Evolutionary conservation across 2,329 filamentous ascomycete species (phyloP), one percentile per base, ranked within the genome.

Genomic region (Penicillium decumbens): DNA sequence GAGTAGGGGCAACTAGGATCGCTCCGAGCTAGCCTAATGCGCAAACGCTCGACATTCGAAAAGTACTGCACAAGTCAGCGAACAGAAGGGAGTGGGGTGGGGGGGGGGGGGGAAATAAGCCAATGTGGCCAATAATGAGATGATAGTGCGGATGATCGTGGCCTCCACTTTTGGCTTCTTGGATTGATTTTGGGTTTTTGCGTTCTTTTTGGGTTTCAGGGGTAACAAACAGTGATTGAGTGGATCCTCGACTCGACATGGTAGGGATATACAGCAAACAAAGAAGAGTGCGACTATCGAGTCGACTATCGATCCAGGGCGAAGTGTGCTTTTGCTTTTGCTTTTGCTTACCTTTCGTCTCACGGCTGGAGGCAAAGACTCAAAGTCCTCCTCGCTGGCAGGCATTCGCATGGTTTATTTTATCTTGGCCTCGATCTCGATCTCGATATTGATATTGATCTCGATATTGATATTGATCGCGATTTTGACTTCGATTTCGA

Each of bases 311-410:
- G 37, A 33, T 48, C 25, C 40, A 4, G 15, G 15, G 15, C 15
- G 20, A 23, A 23, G 20, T 23, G 20, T 23, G 15, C 15, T 18
- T 18, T 18, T 18, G 15, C 15, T 18, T 50, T 12, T n/a, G 20
- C 13, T 13, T n/a, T 13, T 23, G 72, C 78, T 73, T 69, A 82
- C 80, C 72, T 82, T 82, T 66, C 79, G 73, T 60, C 77, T 73
- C 45, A 82, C 73, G 13, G 78, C 77, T 23, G 76, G 76, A 18
- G 80, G 80, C 9, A 82, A 68, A 35, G 75, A 73, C 55, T 80
- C 76, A 51, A 80, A 80, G 43, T 75, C 72, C 37, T 68, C 63
- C 37, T 65, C 62, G n/a, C 53, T 51, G 13, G 55, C 38, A 25
- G 46, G 29, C 5, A 32, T 12, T n/a, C 29, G 41, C 29, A 43